Base-by-base conservation (phyloP, 2,329 filamentous ascomycete genomes). In the Fusarium sterilihyphosum region DNA sequence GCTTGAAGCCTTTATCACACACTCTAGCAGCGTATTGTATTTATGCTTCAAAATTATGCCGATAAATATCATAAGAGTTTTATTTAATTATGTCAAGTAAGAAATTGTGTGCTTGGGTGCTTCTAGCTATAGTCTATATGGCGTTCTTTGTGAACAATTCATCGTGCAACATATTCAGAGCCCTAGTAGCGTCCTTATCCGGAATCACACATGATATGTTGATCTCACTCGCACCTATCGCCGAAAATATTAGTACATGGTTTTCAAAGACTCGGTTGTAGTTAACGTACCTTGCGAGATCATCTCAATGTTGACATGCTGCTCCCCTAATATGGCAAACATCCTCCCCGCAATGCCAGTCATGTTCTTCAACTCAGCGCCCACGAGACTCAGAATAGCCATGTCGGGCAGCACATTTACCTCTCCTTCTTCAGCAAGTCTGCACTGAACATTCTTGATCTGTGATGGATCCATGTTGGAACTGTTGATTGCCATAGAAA, bases 401-500 rank as follows among this genome's bases (percentile, higher is more conserved):
- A 56, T 56, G 6, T n/a, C 37, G 2, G 53, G 37, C 26, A 56
- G 5, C 8, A 56, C 37, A n/a, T 31, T 56, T 3, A 56, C 37
- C 11, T 56, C 53, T 43, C 53, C 53, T n/a, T 56, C 53, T 29
- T 56, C 53, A 18, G 53, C 16, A n/a, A 56, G 37, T 20, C 20
- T 56, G 4, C 20, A 18, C 7, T 56, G 37, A 14, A 56, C 26
- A n/a, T 24, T 31, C 26, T 56, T 43, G 26, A 56, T 41, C 14
- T 56, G 37, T 1, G 53, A 29, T 4, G 22, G 20, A 11, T 56
- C 53, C 53, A 43, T 31, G 12, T 31, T 56, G 16, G 53, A 56
- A n/a, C 53, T 56, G 16, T 56, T 43, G 37, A 56, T 56, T 41
- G 37, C 53, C 53, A 56, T 56, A 11, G 53, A 56, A 13, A 56